Percentiles rank a stretch among this genome's conserved stretches.
phyloP scores from a whole-genome alignment of 2,329 filamentous ascomycete genomes.

The Aspergillus costaricaensis region DNA sequence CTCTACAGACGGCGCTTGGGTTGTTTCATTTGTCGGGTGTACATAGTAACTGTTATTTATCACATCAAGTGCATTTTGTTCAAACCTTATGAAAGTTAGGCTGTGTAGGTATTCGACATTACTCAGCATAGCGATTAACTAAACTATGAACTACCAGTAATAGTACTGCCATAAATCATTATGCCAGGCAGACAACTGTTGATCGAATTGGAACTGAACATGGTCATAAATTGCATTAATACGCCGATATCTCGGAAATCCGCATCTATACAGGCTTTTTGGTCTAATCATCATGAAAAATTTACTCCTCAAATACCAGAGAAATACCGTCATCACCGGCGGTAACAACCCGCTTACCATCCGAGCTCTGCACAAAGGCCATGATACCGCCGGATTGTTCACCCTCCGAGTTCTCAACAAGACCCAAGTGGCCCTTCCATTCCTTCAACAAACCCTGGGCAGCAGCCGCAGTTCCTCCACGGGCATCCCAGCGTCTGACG shows the following conservation, averaged over 20 bases:
- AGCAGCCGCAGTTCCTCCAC: constrained; percentile 66
- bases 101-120: no score
- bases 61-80: constrained; percentile 20
- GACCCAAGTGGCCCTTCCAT: constrained; percentile 76
- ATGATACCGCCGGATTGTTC: constrained; percentile 82
- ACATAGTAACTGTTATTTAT: constrained; percentile 37
- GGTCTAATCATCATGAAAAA: constrained; percentile 1
- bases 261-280: constrained; percentile 18
- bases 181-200: no score
- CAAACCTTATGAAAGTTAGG: neutral
- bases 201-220: neutral
- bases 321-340: constrained; percentile 76
- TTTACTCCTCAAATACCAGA: constrained; percentile 48
- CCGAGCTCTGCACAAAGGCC: constrained; percentile 80
- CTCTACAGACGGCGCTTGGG: constrained; percentile 32
- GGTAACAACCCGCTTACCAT: constrained; percentile 76
- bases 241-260: neutral
- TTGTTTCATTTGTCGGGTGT: constrained; percentile 38
- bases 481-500: constrained; percentile 81
- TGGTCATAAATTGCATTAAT: constrained; percentile 5
- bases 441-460: constrained; percentile 75
- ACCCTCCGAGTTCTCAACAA: constrained; percentile 57
- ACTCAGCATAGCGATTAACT: no score
- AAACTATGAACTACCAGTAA: no score
- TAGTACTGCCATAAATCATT: no score